Percentiles rank a stretch among this genome's conserved stretches.
Evolutionary conservation across 192 early-diverging fungal species (phyloP).

Genomic region (Fimicolochytrium jonesii): DNA sequence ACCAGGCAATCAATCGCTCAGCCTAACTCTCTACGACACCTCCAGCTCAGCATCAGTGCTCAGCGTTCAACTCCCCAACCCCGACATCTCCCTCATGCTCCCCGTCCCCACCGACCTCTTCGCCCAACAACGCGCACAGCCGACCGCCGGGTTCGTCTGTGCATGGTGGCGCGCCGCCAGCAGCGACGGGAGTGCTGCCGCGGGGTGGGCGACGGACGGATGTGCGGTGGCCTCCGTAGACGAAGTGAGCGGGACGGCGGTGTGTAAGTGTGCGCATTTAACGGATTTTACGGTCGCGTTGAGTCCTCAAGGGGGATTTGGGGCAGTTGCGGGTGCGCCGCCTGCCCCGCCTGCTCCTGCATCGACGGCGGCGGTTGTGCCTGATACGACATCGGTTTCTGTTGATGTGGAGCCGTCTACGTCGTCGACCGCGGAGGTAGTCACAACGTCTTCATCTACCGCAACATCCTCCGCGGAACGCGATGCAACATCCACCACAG

Average conservation of each 20-base stretch:
- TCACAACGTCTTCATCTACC: no score
- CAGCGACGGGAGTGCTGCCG: no score
- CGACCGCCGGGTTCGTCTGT: background rate
- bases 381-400: background rate
- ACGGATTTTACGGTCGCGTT: background rate
- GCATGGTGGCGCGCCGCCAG: background rate
- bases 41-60: background rate
- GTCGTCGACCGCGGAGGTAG: no score
- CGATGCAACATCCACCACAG: background rate
- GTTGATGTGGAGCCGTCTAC: no score
- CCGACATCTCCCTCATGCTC: background rate
- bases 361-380: background rate
- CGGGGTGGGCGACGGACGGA: background rate
- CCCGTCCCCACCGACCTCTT: background rate
- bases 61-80: background rate
- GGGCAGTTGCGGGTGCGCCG: background rate
- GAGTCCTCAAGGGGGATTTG: background rate
- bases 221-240: background rate
- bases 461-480: no score
- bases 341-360: background rate
- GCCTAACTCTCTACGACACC: background rate
- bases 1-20: no score
- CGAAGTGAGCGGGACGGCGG: background rate
- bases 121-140: no score
- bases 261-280: slow-evolving; percentile 1